These are phyloP conservation scores for Penicillium capsulatum DNA, from an alignment of 2,329 filamentous ascomycete genomes.

Conservation along the genomic window DNA sequence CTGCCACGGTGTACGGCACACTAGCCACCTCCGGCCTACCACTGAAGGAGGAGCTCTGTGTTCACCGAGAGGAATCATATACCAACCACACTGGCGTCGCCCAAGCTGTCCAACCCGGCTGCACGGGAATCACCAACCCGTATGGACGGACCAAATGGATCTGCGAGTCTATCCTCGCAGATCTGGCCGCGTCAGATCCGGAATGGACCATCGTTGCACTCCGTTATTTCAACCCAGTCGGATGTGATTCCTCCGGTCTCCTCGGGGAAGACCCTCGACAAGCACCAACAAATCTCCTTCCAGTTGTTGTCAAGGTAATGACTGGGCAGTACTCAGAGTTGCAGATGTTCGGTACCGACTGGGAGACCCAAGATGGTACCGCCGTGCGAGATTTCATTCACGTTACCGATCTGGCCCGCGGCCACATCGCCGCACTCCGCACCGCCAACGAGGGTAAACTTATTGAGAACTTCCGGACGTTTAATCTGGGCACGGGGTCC, in stretches of 20 bases:
- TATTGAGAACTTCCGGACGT: slow-evolving; percentile 41
- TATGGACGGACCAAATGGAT: slow-evolving; percentile 66
- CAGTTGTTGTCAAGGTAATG: slow-evolving; percentile 60
- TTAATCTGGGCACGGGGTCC: slow-evolving; percentile 39
- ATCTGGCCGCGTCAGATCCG: slow-evolving; percentile 57
- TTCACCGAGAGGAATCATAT: slow-evolving; percentile 49
- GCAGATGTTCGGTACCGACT: slow-evolving; percentile 62
- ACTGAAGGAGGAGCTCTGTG: slow-evolving; percentile 54
- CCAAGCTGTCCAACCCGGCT: slow-evolving; percentile 46
- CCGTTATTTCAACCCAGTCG: slow-evolving; percentile 65
- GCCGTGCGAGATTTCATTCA: slow-evolving; percentile 66
- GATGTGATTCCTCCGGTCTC: slow-evolving; percentile 60
- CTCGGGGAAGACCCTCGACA: slow-evolving; percentile 61
- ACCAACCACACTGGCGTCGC: slow-evolving; percentile 43
- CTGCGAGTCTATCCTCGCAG: slow-evolving; percentile 62
- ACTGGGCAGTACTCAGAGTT: slow-evolving; percentile 52
- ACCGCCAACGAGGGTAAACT: slow-evolving; percentile 34
- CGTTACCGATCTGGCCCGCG: slow-evolving; percentile 60
- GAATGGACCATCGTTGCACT: slow-evolving; percentile 61
- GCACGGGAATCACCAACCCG: slow-evolving; percentile 58
- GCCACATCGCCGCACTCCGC: slow-evolving; percentile 57
- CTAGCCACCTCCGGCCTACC: slow-evolving; percentile 50
- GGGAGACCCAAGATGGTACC: slow-evolving; percentile 62
- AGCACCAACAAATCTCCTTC: slow-evolving; percentile 61
- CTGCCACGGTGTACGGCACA: slow-evolving; percentile 62